These are phyloP conservation scores for Magnusiomyces magnusii DNA, from an alignment of 1,139 yeast genomes.

Conservation along the genomic window DNA sequence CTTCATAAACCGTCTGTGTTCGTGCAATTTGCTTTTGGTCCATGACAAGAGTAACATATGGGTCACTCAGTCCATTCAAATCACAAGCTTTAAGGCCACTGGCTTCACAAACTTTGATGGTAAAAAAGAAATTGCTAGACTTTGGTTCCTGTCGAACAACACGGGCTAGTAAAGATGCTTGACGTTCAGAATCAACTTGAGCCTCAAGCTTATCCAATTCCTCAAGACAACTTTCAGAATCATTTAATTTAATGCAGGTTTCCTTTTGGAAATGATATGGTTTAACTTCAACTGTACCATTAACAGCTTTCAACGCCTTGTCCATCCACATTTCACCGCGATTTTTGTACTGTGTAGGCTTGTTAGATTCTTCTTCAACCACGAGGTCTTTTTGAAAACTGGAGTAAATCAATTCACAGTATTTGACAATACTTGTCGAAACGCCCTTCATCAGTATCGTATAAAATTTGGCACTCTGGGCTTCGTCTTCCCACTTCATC, in stretches of 20 bases:
- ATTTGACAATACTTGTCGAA: slow-evolving; percentile 52
- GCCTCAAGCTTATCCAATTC: slow-evolving; percentile 56
- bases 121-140: slow-evolving; percentile 49
- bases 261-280: slow-evolving; percentile 55
- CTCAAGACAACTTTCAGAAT: slow-evolving; percentile 54
- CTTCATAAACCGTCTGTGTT: slow-evolving; percentile 57
- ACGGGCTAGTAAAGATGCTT: slow-evolving; percentile 42
- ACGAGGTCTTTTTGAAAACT: slow-evolving; percentile 43
- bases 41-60: slow-evolving; percentile 56
- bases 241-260: slow-evolving; percentile 71
- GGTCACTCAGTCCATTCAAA: slow-evolving; percentile 49
- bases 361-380: slow-evolving; percentile 29
- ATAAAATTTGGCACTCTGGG: slow-evolving; percentile 52
- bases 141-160: slow-evolving; percentile 29
- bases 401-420: slow-evolving; percentile 43
- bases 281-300: slow-evolving; percentile 38
- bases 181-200: slow-evolving; percentile 51
- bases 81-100: slow-evolving; percentile 56
- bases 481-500: slow-evolving; percentile 55
- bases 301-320: slow-evolving; percentile 40
- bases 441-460: slow-evolving; percentile 54
- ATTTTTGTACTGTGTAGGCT: slow-evolving; percentile 27
- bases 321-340: slow-evolving; percentile 36
- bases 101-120: slow-evolving; percentile 60
- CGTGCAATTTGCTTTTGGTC: slow-evolving; percentile 55